Base-by-base conservation (phyloP, 1,284 basidiomycete genomes). In the Fomitopsis palustris region DNA sequence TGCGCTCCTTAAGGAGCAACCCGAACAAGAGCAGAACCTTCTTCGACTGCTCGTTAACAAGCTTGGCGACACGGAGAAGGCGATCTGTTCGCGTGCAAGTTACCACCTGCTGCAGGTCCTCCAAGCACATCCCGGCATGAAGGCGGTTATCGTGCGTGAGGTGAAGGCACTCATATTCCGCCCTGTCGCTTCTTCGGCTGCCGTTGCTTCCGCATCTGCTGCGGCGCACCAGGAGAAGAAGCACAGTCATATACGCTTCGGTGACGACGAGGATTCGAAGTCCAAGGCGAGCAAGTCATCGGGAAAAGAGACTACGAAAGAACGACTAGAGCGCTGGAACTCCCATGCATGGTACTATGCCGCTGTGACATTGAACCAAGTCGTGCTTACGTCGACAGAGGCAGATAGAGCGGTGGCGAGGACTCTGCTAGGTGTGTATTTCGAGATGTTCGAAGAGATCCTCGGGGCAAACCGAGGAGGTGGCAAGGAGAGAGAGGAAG, bases 21-120 rank as follows among this genome's bases (percentile, higher is more conserved):
- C 96, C 0, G 97, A 99, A 72, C 97, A 99, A 74, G 97, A 99
- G 72, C 95, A 98, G 69, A 99, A 98, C 75, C 77, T 99, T 51
- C 83, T 98, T 6, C 85, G 92, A 25, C 78, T 99, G 7, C 86
- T 98, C 17, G 93, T 95, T 52, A 98, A 98, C 80, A 99, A 99
- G 74, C 84, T 97, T 37, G 95, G 95, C 54, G 97, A 99, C 71
- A 87, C 86, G 2, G 94, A 98, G 65, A 91, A 91, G 69, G 80
- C 91, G 0, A 84, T 98, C 29, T 95, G 93, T 54, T 95, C 96
- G 31, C 89, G 94, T 66, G 89, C 93, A 0, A 97, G 94, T 1
- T 90, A 95, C 72, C 88, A 95, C 70, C 77, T 98, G 16, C 87
- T 98, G 23, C 90, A 96, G 68, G 80, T 98, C 21, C 83, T 99